These are phyloP conservation scores for Leucocoprinus leucothites DNA, from an alignment of 768 basidiomycete genomes.

Conservation along the genomic window DNA sequence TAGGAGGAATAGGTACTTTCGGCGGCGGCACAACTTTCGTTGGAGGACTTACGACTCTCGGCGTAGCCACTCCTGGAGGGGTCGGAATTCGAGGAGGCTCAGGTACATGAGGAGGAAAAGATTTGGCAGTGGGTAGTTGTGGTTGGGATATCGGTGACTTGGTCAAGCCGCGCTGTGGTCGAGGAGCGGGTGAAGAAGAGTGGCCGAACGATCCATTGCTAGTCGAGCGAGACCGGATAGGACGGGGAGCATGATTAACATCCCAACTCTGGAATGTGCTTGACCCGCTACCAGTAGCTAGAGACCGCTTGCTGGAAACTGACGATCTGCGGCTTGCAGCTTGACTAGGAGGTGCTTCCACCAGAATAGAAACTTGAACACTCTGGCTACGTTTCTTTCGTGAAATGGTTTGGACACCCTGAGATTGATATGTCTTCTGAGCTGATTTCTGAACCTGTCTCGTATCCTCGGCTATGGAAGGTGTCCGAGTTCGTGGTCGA, in stretches of 20 bases:
- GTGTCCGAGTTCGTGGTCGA: constrained; percentile 28
- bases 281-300: background rate
- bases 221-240: constrained; percentile 1
- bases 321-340: constrained; percentile 15
- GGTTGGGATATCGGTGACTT: background rate
- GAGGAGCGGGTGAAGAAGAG: background rate
- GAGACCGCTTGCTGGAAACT: constrained; percentile 14
- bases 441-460: constrained; percentile 33
- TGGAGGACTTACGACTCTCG: background rate
- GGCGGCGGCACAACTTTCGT: background rate
- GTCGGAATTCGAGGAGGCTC: background rate
- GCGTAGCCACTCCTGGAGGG: background rate
- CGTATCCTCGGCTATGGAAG: constrained; percentile 31
- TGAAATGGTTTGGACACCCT: constrained; percentile 69
- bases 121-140: background rate
- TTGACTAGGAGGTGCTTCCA: constrained; percentile 9
- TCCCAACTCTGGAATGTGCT: background rate
- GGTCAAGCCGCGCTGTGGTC: background rate
- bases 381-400: constrained; percentile 51
- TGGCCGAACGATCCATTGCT: background rate
- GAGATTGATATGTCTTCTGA: constrained; percentile 53
- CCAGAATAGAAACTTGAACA: constrained; percentile 51
- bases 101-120: background rate
- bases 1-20: constrained; percentile 16
- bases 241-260: background rate